Evolutionary conservation across 306 rosid species (phyloP).

Genomic region (Biancaea sappan): DNA sequence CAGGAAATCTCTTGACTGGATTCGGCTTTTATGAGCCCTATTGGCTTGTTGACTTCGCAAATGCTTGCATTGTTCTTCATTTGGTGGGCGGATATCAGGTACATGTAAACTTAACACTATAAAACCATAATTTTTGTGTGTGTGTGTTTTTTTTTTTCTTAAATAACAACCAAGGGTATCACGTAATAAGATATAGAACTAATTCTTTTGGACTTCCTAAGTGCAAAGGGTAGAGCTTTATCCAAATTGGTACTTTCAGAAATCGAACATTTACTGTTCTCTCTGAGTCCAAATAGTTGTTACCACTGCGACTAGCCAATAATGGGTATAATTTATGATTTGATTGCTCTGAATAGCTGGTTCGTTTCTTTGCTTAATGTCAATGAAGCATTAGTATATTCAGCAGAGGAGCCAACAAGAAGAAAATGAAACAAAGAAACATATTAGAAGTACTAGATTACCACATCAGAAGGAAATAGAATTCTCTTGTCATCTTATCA

Average conservation of each 20-base stretch:
- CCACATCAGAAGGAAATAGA: neutral
- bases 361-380: slow-evolving; percentile 13
- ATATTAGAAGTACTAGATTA: neutral
- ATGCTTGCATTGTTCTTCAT: slow-evolving; percentile 84
- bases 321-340: neutral
- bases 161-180: too few species aligned
- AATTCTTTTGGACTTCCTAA: too few species aligned
- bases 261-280: too few species aligned
- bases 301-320: too few species aligned
- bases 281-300: too few species aligned
- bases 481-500: neutral
- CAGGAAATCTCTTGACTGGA: slow-evolving; percentile 87
- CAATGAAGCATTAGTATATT: neutral
- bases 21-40: slow-evolving; percentile 81
- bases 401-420: neutral
- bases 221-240: too few species aligned
- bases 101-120: neutral
- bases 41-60: slow-evolving; percentile 87
- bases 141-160: too few species aligned
- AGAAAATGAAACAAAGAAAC: neutral
- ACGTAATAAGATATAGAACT: too few species aligned
- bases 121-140: too few species aligned
- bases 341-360: neutral
- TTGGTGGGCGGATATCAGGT: slow-evolving; percentile 97
- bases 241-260: too few species aligned